Evolutionary conservation across 2,329 filamentous ascomycete species (phyloP).

Genomic region (Trichoderma koningiopsis): DNA sequence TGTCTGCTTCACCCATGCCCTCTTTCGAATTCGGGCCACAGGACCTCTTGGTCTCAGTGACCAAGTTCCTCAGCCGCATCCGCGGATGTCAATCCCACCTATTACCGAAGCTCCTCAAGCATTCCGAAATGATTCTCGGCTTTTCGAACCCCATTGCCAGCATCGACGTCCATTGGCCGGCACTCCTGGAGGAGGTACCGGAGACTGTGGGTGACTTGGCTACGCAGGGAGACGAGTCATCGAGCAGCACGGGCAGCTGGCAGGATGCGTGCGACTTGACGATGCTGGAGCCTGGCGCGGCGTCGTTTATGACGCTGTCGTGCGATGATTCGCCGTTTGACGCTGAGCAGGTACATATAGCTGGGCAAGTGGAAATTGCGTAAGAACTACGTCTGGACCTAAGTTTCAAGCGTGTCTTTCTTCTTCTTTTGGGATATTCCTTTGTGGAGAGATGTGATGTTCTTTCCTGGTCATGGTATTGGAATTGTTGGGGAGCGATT

Average conservation of each 20-base stretch:
- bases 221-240: slow-evolving; percentile 14
- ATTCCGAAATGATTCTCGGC: slow-evolving; percentile 21
- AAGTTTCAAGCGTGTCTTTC: neutral
- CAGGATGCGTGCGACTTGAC: slow-evolving; percentile 20
- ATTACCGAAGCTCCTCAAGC: slow-evolving; percentile 34
- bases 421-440: neutral
- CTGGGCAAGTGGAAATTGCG: slow-evolving; percentile 21
- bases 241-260: slow-evolving; percentile 20
- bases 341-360: slow-evolving; percentile 20
- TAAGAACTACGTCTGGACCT: neutral
- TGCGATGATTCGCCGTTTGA: slow-evolving; percentile 21
- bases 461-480: neutral
- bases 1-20: slow-evolving; percentile 29
- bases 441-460: neutral
- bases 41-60: slow-evolving; percentile 35
- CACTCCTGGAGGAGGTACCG: slow-evolving; percentile 17
- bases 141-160: slow-evolving; percentile 7
- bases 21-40: slow-evolving; percentile 35
- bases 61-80: slow-evolving; percentile 33
- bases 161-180: slow-evolving; percentile 21
- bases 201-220: slow-evolving; percentile 7
- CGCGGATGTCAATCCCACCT: slow-evolving; percentile 36
- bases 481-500: neutral
- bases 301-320: neutral
- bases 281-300: slow-evolving; percentile 21